Evolutionary conservation across 306 rosid species (phyloP).

Genomic region (Quercus agrifolia): DNA sequence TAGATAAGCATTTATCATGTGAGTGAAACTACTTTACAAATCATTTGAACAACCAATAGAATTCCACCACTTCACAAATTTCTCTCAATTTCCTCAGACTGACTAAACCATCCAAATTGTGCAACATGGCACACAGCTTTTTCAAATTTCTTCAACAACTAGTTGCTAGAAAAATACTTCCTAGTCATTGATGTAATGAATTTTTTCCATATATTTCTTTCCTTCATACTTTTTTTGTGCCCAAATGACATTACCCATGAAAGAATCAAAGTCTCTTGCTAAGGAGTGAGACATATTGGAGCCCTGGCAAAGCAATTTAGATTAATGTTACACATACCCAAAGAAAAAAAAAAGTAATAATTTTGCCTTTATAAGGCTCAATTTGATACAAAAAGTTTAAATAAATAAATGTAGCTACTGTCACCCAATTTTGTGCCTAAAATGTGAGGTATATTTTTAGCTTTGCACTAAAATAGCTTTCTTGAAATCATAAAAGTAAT

Average conservation of each 20-base stretch:
- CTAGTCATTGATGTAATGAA: not conserved
- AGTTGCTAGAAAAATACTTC: not conserved
- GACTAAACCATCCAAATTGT: not conserved
- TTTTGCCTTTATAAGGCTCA: not conserved
- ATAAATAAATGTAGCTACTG: too few relatives aligned
- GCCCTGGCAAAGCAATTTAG: not conserved
- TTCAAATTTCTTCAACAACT: not conserved
- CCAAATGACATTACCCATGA: not conserved
- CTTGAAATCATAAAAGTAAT: too few relatives aligned
- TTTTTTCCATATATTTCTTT: not conserved
- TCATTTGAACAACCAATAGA: too few relatives aligned
- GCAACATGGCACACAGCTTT: not conserved
- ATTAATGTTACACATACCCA: not conserved
- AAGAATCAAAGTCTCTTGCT: not conserved
- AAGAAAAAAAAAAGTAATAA: not conserved
- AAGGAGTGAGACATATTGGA: not conserved
- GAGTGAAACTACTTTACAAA: not conserved
- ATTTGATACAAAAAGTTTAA: too few relatives aligned
- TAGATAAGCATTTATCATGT: slow-evolving; percentile 16
- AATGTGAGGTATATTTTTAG: too few relatives aligned
- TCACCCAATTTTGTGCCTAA: too few relatives aligned
- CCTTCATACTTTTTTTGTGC: not conserved
- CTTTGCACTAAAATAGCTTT: too few relatives aligned
- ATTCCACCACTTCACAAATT: not conserved
- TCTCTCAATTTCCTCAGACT: not conserved